phyloP scores from a whole-genome alignment of 495 filamentous ascomycete species.

The Xylona heveae region DNA sequence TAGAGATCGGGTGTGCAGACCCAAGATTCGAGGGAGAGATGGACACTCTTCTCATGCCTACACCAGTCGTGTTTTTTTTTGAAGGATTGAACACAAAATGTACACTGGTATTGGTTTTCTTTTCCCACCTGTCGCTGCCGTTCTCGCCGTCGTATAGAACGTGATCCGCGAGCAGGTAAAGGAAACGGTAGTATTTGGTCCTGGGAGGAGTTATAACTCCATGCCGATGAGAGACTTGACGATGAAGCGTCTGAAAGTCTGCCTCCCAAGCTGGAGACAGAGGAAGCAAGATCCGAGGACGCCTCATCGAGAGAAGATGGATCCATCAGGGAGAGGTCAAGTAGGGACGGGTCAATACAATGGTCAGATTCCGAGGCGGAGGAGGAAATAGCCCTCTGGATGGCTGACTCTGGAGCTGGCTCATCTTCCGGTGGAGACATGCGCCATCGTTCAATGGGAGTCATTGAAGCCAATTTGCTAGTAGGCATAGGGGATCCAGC shows the following conservation, averaged over 20 bases:
- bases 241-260: slow-evolving; percentile 15
- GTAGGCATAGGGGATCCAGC: slow-evolving; percentile 9
- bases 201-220: too few species aligned
- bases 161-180: too few species aligned
- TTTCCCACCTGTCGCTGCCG: too few species aligned
- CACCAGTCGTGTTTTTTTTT: slow-evolving; percentile 8
- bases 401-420: too few species aligned
- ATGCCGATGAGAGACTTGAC: slow-evolving; percentile 16
- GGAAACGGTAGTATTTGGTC: too few species aligned
- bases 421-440: slow-evolving; percentile 8
- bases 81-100: slow-evolving; percentile 7
- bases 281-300: slow-evolving; percentile 14
- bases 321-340: too few species aligned
- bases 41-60: slow-evolving; percentile 8
- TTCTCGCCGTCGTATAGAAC: too few species aligned
- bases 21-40: slow-evolving; percentile 5
- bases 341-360: too few species aligned
- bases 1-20: slow-evolving; percentile 7
- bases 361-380: too few species aligned
- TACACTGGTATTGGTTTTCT: slow-evolving; percentile 8
- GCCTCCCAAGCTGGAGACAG: slow-evolving; percentile 15
- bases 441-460: slow-evolving; percentile 9
- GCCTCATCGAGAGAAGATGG: too few species aligned
- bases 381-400: too few species aligned
- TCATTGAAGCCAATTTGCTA: slow-evolving; percentile 7